Conservation (phyloP, 2,329 filamentous ascomycete species). For the Pseudogymnoascus destructans region DNA sequence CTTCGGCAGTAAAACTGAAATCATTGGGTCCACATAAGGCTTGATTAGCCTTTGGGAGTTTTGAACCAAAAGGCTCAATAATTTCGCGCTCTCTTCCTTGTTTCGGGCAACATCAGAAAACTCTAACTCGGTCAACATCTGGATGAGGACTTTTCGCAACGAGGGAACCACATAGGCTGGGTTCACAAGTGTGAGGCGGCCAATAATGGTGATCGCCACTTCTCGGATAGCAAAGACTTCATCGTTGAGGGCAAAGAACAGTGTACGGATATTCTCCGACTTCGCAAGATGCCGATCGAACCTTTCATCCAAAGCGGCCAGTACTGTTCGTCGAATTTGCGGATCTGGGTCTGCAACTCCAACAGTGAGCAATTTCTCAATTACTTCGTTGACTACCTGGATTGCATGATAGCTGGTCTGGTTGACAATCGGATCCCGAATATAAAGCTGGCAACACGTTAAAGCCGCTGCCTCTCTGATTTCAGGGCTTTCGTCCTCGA, state of each 20-base stretch:
- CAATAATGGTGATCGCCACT: slow-evolving; percentile 91
- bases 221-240: slow-evolving; percentile 87
- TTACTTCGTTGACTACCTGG: slow-evolving; percentile 93
- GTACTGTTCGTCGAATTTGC: slow-evolving; percentile 76
- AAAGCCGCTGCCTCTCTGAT: slow-evolving; percentile 89
- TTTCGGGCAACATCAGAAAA: slow-evolving; percentile 89
- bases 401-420: slow-evolving; percentile 96
- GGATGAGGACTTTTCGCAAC: slow-evolving; percentile 84
- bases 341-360: slow-evolving; percentile 85
- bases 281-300: slow-evolving; percentile 97
- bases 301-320: slow-evolving; percentile 78
- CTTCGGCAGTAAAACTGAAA: slow-evolving; percentile 86
- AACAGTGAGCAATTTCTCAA: slow-evolving; percentile 89
- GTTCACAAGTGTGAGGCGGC: slow-evolving; percentile 78
- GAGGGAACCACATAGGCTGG: slow-evolving; percentile 97
- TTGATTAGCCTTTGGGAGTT: slow-evolving; percentile 89
- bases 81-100: slow-evolving; percentile 90
- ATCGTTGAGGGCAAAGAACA: slow-evolving; percentile 93
- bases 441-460: slow-evolving; percentile 95
- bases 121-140: slow-evolving; percentile 89
- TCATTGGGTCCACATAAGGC: slow-evolving; percentile 94
- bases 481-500: slow-evolving; percentile 87
- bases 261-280: slow-evolving; percentile 88
- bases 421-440: slow-evolving; percentile 92
- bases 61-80: slow-evolving; percentile 83